Base-by-base conservation (phyloP, 331 rosid genomes). In the Pyrus hybrid region DNA sequence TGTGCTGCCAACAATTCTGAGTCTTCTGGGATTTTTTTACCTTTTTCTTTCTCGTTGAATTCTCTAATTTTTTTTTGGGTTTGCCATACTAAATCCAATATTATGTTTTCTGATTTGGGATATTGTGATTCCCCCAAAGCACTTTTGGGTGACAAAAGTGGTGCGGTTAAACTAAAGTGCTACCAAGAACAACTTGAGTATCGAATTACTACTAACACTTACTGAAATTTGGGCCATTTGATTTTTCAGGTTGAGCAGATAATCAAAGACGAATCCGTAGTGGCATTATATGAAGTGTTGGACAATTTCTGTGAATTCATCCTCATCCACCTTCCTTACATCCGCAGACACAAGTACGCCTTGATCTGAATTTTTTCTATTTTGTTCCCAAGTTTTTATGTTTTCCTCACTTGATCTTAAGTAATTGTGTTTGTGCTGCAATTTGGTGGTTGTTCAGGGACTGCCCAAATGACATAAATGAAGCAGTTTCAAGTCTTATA, bases 401-500 rank as follows among this genome's bases (percentile, higher is more conserved):
- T 33, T 29, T 35, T 28, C 35, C 49, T 25, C 22, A 5, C 14
- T 32, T 74, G 30, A 8, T 71, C 20, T 74, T 16, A 66, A 54
- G 60, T 77, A 61, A 77, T 51, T 23, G 13, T 51, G 57, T 1
- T 74, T 37, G 23, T 37, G 14, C 18, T 73, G 70, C 16, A 45
- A 47, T 4, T 58, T 67, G 33, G 13, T 51, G 65, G 47, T 75
- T 33, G 32, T 58, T 58, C 53, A 93, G 98, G 91, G 96, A 90
- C 23, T 84, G 91, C 67, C 97, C 99, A 25, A 83, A 87, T 78
- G 99, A 92, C 47, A 79, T 94, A 8, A 94, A 89, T 2, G 97
- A 90, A 86, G 97, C 99, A 13, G 81, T 89, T 81, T 92, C 99
- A n/a, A 92, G 87, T 76, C 92, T n/a, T 53, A 85, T 92, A 71